Conservation (phyloP, 2,329 filamentous ascomycete genomes). For the Pyrenophora teres region DNA sequence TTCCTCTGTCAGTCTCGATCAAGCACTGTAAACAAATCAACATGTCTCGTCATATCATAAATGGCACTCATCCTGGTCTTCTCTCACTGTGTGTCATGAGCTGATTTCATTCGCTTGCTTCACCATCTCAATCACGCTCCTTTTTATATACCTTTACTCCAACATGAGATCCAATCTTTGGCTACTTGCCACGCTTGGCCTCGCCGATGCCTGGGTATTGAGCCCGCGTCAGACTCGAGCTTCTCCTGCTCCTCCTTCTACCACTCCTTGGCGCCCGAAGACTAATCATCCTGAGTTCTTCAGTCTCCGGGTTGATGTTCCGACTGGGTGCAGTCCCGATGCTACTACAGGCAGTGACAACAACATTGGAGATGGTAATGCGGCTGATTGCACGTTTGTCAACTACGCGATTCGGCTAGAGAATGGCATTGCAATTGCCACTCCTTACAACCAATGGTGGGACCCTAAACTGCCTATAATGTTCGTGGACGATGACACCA, state of each 20-base stretch:
- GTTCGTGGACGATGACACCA: slow-evolving; percentile 36
- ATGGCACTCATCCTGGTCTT: slow-evolving; percentile 27
- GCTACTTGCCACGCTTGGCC: slow-evolving; percentile 22
- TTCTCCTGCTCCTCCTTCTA: neutral
- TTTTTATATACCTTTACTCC: slow-evolving; percentile 22
- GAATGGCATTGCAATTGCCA: slow-evolving; percentile 30
- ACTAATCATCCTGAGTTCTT: slow-evolving; percentile 32
- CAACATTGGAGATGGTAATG: neutral
- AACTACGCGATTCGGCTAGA: slow-evolving; percentile 32
- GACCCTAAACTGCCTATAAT: slow-evolving; percentile 34
- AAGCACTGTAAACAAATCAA: slow-evolving; percentile 34
- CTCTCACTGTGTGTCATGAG: slow-evolving; percentile 21
- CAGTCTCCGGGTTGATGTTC: slow-evolving; percentile 11
- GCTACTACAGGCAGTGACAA: slow-evolving; percentile 3
- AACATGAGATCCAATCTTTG: slow-evolving; percentile 29
- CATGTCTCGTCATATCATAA: slow-evolving; percentile 29
- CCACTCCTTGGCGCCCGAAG: slow-evolving; percentile 27
- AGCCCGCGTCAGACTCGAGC: slow-evolving; percentile 5
- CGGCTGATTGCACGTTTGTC: slow-evolving; percentile 17
- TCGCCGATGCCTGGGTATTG: slow-evolving; percentile 21
- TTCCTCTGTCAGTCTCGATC: slow-evolving; percentile 23
- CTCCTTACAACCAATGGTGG: slow-evolving; percentile 37
- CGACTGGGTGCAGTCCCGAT: neutral
- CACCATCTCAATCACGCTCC: slow-evolving; percentile 13
- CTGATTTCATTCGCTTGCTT: slow-evolving; percentile 13